Base-by-base conservation (phyloP, 345 rosid species). In the Populus nigra region DNA sequence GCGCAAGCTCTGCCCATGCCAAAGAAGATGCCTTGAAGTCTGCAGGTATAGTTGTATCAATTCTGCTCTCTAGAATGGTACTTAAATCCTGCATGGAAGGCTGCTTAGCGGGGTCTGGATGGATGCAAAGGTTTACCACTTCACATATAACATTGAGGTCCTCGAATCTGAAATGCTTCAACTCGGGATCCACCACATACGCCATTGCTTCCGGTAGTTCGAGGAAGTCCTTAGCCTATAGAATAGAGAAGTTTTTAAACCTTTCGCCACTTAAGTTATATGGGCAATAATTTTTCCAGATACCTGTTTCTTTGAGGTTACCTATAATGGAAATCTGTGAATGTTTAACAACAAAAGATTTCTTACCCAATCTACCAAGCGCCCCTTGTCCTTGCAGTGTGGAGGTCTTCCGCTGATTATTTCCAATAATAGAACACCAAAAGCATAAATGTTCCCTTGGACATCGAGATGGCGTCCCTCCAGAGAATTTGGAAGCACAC, bases 1-100 rank as follows among this genome's bases (percentile, higher is more conserved):
- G 90, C 0, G 97, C 97, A 16, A 90, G 92, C 92, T 96, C 99
- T 0, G 99, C 98, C 98, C 99, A 96, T 10, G 98, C 99, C 85
- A 93, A 82, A 72, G 98, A 89, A 35, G 98, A 90, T 8, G 98
- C 85, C 88, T 87, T 89, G 43, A 91, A 87, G 87, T 91, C 98
- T 3, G 88, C 82, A 0, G 98, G 87, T 20, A 90, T 73, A 3
- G 97, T 89, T 23, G 93, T 82, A 84, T 92, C 97, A 36, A 96
- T 91, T 81, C 83, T 76, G 81, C 89, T 88, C 85, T 94, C 98
- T 72, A 96, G 74, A 50, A 78, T 83, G 76, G 84, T 62, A 72
- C 86, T 82, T 74, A 96, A 17, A 78, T 96, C 97, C 78, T 69
- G 84, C 94, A 94, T 89, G 15, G 91, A 88, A 22, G 91, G 90